Base-by-base conservation (phyloP, 2,329 filamentous ascomycete genomes). In the Cytospora piceae region DNA sequence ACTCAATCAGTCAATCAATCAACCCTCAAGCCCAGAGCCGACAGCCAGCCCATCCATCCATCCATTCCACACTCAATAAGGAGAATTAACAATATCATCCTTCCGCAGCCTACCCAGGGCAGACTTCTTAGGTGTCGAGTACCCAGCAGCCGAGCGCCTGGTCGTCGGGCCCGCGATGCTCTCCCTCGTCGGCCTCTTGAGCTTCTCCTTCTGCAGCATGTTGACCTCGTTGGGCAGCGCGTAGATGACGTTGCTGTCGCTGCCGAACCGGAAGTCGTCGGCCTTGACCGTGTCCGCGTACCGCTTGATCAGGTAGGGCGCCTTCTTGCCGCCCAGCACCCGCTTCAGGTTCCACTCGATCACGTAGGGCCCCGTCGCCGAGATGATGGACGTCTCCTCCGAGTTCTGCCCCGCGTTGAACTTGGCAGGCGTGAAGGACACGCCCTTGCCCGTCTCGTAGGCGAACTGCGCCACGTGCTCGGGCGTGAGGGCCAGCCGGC, bases 211-310 rank as follows among this genome's bases (percentile, higher is more conserved):
- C 55, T 90, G 90, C 15, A 99, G 92, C 94, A 98, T 98, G 78
- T 97, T 96, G 71, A 99, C 95, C 77, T 98, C 94, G 75, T 99
- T 97, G 2, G 95, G 94, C 69, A 99, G 81, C 0, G 95, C 95
- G 42, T 99, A 94, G 73, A 99, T 97, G 72, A 99, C 93, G 73
- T 97, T 97, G 86, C 97, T 96, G 78, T 99, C 95, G 6, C 90
- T 94, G 56, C 94, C 94, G 74, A 93, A 99, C 73, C 95, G 93
- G 87, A 99, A 99, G 77, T 99, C 96, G 77, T 99, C 95, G 4
- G 95, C 95, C 83, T 96, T 97, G 74, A 99, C 93, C 69, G 96
- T 91, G 73, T 99, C 95, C 0, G 88, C 85, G 75, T 99, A 99
- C 20, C 95, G 90, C 83, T 98, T 97, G 83, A 99, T 98, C 71